Percentiles rank a stretch among this genome's conserved stretches.
phyloP scores from a whole-genome alignment of 176 grass and related monocot genomes.

The bread wheat (Triticum aestivum) region IWGSC_CS_RefSeq_v2.1 NC_057808.1:400897625-400898124 shows the following conservation, averaged over 20 bases:
- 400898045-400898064: background rate
- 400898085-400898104: background rate
- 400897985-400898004: slow-evolving; percentile 64
- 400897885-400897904: slow-evolving; percentile 52
- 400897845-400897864: slow-evolving; percentile 7
- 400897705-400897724: slow-evolving; percentile 12
- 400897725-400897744: background rate
- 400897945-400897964: slow-evolving; percentile 72
- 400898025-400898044: background rate
- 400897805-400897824: slow-evolving; percentile 15
- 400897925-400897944: slow-evolving; percentile 50
- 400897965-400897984: slow-evolving; percentile 69
- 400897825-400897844: background rate
- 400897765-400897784: slow-evolving; percentile 32
- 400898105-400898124: background rate
- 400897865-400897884: background rate
- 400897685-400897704: background rate
- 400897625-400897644: background rate
- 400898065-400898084: too few relatives aligned
- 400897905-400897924: slow-evolving; percentile 55
- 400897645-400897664: slow-evolving; percentile 31
- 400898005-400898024: slow-evolving; percentile 50
- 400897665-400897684: background rate
- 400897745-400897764: background rate
- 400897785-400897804: slow-evolving; percentile 35